Evolutionary conservation across 768 basidiomycete species (phyloP).

Genomic region (Suillus subluteus): DNA sequence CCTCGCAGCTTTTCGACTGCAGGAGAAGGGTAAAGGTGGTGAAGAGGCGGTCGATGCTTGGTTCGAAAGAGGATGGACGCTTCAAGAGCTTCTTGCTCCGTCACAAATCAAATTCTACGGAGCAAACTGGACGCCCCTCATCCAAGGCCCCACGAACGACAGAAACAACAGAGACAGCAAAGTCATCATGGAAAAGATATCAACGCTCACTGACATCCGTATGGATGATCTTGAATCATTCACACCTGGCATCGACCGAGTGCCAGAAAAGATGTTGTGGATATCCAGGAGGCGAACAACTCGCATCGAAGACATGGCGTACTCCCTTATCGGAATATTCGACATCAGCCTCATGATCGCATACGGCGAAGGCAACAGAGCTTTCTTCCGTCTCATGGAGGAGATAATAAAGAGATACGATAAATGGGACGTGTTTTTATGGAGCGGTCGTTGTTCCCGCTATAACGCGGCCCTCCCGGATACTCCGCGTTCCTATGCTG

Average conservation of each 20-base stretch:
- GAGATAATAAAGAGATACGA: constrained; percentile 15
- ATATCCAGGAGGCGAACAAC: constrained; percentile 23
- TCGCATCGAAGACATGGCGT: constrained; percentile 21
- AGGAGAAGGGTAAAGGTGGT: not conserved
- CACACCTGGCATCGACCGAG: constrained; percentile 9
- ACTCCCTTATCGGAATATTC: constrained; percentile 22
- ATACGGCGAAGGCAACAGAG: constrained; percentile 23
- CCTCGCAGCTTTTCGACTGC: not conserved
- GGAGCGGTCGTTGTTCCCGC: constrained; percentile 12
- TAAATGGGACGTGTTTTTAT: constrained; percentile 15
- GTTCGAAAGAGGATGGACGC: constrained; percentile 24
- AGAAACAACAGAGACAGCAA: not conserved
- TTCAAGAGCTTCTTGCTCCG: constrained; percentile 22
- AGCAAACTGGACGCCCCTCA: constrained; percentile 19
- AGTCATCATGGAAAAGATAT: constrained; percentile 9
- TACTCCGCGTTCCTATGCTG: constrained; percentile 13
- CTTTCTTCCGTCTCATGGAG: constrained; percentile 20
- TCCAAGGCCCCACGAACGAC: constrained; percentile 6
- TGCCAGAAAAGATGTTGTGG: constrained; percentile 19
- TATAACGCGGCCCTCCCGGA: constrained; percentile 11
- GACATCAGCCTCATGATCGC: constrained; percentile 18
- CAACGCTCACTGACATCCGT: constrained; percentile 5
- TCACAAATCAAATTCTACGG: constrained; percentile 20
- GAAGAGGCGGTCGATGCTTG: constrained; percentile 9
- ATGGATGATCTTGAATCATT: constrained; percentile 13